Base-by-base conservation (phyloP, 371 early-diverging fungal genomes). In the Rhizopus sp. region DNA sequence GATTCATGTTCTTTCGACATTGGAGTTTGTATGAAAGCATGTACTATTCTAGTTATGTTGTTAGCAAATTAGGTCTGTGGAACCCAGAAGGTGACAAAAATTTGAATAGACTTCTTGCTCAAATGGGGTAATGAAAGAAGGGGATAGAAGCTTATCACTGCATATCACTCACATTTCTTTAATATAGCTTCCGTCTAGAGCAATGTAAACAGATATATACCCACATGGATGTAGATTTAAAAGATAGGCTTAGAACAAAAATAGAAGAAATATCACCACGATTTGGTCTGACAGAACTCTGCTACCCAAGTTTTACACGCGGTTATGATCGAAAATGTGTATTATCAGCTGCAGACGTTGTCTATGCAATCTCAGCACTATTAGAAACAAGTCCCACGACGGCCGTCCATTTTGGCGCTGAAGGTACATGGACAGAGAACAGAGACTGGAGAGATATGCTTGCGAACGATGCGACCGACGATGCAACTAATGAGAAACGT, bases 1-100 rank as follows among this genome's bases (percentile, higher is more conserved):
- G 88, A 41, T 86, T 96, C 46, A 84, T 90, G 83, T 72, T 96
- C 67, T 83, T 92, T 50, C 79, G 95, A 44, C 97, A 96, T 68
- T 96, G 97, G 97, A 90, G 88, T 30, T 68, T 96, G 16, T 88
- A 88, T 60, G 92, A 90, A 32, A 84, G 89, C 53, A 87, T 96
- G 93, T 87, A 84, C 50, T 90, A 90, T 70, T 92, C 93, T 23
- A 80, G 86, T 7, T 95, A 92, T 60, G 90, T 95, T 7, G 88
- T 88, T 5, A 85, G 91, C 23, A 86, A 87, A 60, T 75, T 96
- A 33, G 93, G 90, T 9, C 85, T 93, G 1, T 94, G 96, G 95
- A 84, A 87, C 41, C 90, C 89, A 51, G 80, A 78, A 48, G 96
- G 95, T 8, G 81, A 90, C 50, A 81, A 83, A 64, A 76, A 88